Percentiles rank a stretch among this genome's conserved stretches.
Evolutionary conservation across 805 yeast species (phyloP).

Genomic region (Komagataella mondaviorum): DNA sequence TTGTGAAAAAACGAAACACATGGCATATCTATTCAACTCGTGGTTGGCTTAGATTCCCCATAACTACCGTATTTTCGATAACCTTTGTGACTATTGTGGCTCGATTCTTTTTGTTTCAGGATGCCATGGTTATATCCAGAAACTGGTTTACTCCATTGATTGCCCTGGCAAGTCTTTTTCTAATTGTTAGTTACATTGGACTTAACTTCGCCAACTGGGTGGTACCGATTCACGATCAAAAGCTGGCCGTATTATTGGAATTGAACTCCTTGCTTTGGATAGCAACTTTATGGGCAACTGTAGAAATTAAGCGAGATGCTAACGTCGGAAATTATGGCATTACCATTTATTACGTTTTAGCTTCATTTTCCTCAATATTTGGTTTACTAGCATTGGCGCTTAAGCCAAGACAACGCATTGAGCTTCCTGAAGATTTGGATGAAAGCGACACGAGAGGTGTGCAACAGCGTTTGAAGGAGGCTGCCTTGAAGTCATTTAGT

Average conservation of each 20-base stretch:
- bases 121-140: slow-evolving; percentile 39
- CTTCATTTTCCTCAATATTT: slow-evolving; percentile 30
- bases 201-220: slow-evolving; percentile 30
- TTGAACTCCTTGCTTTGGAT: slow-evolving; percentile 46
- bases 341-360: slow-evolving; percentile 29
- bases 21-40: slow-evolving; percentile 30
- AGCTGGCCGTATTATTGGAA: slow-evolving; percentile 43
- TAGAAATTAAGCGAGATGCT: slow-evolving; percentile 29
- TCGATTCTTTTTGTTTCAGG: slow-evolving; percentile 24
- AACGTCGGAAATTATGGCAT: slow-evolving; percentile 42
- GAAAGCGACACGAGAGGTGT: not conserved
- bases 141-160: slow-evolving; percentile 35
- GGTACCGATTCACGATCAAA: slow-evolving; percentile 45
- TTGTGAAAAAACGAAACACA: slow-evolving; percentile 30
- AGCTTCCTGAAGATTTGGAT: not conserved
- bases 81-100: slow-evolving; percentile 21
- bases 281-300: slow-evolving; percentile 33
- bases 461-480: slow-evolving; percentile 11
- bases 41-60: slow-evolving; percentile 44
- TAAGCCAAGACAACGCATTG: slow-evolving; percentile 7
- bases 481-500: slow-evolving; percentile 30
- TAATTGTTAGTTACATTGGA: slow-evolving; percentile 42
- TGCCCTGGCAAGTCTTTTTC: slow-evolving; percentile 29
- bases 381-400: slow-evolving; percentile 39
- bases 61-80: slow-evolving; percentile 34